Conservation (phyloP, 441 rosid species). For the Adansonia gregorii region DNA sequence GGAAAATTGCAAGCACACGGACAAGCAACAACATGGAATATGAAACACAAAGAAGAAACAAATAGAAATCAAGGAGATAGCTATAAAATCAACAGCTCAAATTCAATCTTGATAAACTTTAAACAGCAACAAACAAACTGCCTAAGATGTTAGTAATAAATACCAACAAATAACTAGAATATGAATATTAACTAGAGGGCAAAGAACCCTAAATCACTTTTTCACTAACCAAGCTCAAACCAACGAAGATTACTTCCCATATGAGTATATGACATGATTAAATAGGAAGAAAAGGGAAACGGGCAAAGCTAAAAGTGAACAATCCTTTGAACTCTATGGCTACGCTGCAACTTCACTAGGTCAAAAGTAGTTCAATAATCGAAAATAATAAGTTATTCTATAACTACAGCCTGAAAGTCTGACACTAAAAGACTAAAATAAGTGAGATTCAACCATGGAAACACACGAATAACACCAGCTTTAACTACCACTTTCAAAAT, state of each 20-base stretch:
- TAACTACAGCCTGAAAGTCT: neutral
- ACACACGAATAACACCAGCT: neutral
- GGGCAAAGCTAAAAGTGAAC: neutral
- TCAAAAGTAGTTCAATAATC: neutral
- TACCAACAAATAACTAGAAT: neutral
- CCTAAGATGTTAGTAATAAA: neutral
- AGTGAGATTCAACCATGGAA: neutral
- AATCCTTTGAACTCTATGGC: neutral
- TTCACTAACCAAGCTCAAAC: neutral
- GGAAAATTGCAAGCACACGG: neutral
- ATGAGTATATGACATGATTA: neutral
- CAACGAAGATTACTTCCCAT: neutral
- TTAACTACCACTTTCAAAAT: constrained; percentile 16
- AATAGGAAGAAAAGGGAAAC: neutral
- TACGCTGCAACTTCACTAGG: neutral
- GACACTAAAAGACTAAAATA: neutral
- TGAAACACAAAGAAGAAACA: neutral
- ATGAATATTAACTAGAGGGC: neutral
- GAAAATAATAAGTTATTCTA: constrained; percentile 9
- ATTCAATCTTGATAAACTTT: neutral
- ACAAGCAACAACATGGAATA: neutral
- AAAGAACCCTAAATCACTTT: neutral
- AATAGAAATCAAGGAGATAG: neutral
- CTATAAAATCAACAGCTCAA: neutral
- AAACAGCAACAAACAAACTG: constrained; percentile 15